Base-by-base conservation (phyloP, 1,284 basidiomycete genomes). In the Melampsora larici-populina region DNA sequence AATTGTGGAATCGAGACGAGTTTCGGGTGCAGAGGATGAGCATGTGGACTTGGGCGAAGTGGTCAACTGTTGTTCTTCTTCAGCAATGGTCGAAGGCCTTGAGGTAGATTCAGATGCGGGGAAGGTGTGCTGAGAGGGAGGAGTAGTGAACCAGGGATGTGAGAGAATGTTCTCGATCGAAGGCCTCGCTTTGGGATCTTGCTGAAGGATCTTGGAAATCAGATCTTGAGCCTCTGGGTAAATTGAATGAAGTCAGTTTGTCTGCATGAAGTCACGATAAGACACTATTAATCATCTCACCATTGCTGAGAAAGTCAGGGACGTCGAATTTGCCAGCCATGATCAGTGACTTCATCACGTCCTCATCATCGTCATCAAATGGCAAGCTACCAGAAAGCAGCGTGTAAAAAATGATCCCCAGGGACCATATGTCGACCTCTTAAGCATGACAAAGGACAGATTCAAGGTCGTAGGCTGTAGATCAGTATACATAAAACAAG, bases 381-480 rank as follows among this genome's bases (percentile, higher is more conserved):
- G 96, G 96, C n/a, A 98, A 86, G 5, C 91, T 92, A 1, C 96
- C 96, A 0, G 93, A 95, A 49, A 98, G 87, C 18, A 98, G 88
- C n/a, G 90, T 92, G 83, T 96, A 97, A 11, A 99, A 87, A 74
- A 99, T 98, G 79, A 99, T 89, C 3, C 96, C 96, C 46, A 98
- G 87, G 0, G 97, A 98, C 96, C 96, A 99, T 36, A 97, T 87
- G 82, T 99, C 97, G 65, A 97, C 94, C 87, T 97, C 94, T 91
- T 86, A 79, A 46, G 11, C 1, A 40, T 0, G 24, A n/a, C 7
- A 43, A 2, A 24, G 0, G 55, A 40, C 6, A 4, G 26, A 15
- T 13, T 8, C 43, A 24, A n/a, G 77, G 21, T 24, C 65, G 46
- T 31, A 29, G 24, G 70, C 55, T 18, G 4, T 24, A 40, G 36